Base-by-base conservation (phyloP, 768 basidiomycete genomes). In the Russula griseocarnosa region DNA sequence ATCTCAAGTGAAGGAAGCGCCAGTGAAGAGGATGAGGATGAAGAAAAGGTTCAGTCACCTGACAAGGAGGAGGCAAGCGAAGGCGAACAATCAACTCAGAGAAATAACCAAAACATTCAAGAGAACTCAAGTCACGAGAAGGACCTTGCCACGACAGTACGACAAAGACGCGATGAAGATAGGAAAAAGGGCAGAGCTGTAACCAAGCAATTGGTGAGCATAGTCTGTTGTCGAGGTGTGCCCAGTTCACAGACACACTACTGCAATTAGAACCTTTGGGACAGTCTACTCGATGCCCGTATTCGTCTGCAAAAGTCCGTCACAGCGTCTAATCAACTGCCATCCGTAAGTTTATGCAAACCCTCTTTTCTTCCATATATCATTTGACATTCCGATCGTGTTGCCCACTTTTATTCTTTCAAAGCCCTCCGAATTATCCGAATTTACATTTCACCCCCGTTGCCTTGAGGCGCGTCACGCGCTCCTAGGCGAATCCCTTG, bases 241-340 rank as follows among this genome's bases (percentile, higher is more conserved):
- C 16, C 34, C 44, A n/a, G 4, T 24, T 26, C 22, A 9, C 42
- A 46, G 42, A 34, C 44, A 36, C 16, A 38, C 26, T 24, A 7
- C 18, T 18, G 28, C 32, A 28, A 26, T 14, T 70, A 98, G 94
- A 78, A 80, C 3, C 74, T 94, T 40, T 97, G 93, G 90, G 93
- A 98, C 73, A 79, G 82, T 5, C 79, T 98, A 42, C 80, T 98
- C 32, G 92, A 97, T 72, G 84, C 90, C n/a, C 85, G 96, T 40
- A 98, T 98, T 73, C 86, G 86, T 28, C 74, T 97, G 50, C 96
- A 98, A 76, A 98, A 94, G 76, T 82, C 87, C 26, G 78, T 86
- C 51, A 70, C 78, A 1, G 77, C 86, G 13, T 79, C 86, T 7
- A 90, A 92, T 70, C 76, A 77, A 55, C 78, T 97, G 7, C 87